Conservation (phyloP, 2,329 filamentous ascomycete genomes). For the Zasmidium citrigriseum region DNA sequence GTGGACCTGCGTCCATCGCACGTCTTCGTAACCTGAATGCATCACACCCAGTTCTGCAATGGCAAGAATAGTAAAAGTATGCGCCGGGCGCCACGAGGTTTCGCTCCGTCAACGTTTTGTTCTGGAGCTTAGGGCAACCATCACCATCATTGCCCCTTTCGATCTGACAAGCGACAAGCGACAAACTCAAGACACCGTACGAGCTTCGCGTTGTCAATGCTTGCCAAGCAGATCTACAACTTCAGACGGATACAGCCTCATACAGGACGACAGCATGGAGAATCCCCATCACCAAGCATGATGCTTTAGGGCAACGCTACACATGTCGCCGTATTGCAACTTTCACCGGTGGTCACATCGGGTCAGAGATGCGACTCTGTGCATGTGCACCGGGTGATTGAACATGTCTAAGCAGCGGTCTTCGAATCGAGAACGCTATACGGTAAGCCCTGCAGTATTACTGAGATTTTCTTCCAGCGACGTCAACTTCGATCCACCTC, state of each 20-base stretch:
- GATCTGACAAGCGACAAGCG: constrained; percentile 1
- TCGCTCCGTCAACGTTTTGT: too few relatives aligned
- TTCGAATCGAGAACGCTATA: background rate
- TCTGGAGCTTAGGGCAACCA: background rate
- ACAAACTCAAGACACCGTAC: background rate
- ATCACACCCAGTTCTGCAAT: too few relatives aligned
- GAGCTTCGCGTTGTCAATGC: too few relatives aligned
- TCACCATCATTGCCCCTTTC: background rate
- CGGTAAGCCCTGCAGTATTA: background rate
- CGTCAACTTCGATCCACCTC: background rate
- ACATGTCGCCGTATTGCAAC: background rate
- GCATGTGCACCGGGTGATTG: background rate
- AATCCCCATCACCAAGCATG: background rate
- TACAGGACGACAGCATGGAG: background rate
- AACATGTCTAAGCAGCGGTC: background rate
- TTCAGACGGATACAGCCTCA: background rate
- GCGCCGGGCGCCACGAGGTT: background rate
- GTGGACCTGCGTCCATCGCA: background rate
- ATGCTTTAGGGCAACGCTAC: background rate
- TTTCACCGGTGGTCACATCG: background rate
- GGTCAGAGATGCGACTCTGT: background rate
- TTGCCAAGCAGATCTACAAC: too few relatives aligned
- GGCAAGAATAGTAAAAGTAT: background rate
- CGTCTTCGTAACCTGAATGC: too few relatives aligned
- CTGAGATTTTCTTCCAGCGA: background rate